These are phyloP conservation scores for Meyerozyma elateridarum DNA, from an alignment of 1,139 yeast species.

Conservation along the genomic window DNA sequence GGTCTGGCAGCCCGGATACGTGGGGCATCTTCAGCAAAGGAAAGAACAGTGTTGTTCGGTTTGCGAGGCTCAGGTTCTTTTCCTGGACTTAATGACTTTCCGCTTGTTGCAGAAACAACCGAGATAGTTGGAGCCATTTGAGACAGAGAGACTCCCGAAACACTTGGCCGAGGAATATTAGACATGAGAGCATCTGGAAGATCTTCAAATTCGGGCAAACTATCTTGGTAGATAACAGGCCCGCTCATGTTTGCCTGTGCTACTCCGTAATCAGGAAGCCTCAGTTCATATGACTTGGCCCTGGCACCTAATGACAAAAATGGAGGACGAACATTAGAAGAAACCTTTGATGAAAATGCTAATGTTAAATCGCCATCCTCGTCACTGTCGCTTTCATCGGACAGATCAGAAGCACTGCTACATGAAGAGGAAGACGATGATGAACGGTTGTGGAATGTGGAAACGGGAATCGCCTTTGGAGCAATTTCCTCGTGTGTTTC, in stretches of 20 bases:
- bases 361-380: slow-evolving; percentile 50
- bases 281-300: slow-evolving; percentile 44
- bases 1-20: not conserved
- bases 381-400: slow-evolving; percentile 25
- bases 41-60: not conserved
- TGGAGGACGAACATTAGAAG: slow-evolving; percentile 33
- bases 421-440: slow-evolving; percentile 11
- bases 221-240: slow-evolving; percentile 28
- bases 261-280: slow-evolving; percentile 25
- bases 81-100: not conserved
- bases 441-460: slow-evolving; percentile 6
- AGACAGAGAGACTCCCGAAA: slow-evolving; percentile 1
- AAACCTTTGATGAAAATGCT: slow-evolving; percentile 44
- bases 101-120: slow-evolving; percentile 10
- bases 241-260: slow-evolving; percentile 14
- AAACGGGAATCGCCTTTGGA: slow-evolving; percentile 11
- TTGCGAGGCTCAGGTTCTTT: not conserved
- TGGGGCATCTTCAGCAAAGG: not conserved
- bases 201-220: slow-evolving; percentile 38
- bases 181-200: slow-evolving; percentile 36
- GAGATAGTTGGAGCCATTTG: slow-evolving; percentile 13
- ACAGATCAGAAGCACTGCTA: slow-evolving; percentile 11
- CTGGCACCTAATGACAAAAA: slow-evolving; percentile 31
- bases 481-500: slow-evolving; percentile 14
- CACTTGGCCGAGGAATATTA: slow-evolving; percentile 11